A percentile compares a stretch with the other conserved stretches of the same genome.
Evolutionary conservation across 306 rosid species (phyloP).

Genomic region (Argentina anserina): DNA sequence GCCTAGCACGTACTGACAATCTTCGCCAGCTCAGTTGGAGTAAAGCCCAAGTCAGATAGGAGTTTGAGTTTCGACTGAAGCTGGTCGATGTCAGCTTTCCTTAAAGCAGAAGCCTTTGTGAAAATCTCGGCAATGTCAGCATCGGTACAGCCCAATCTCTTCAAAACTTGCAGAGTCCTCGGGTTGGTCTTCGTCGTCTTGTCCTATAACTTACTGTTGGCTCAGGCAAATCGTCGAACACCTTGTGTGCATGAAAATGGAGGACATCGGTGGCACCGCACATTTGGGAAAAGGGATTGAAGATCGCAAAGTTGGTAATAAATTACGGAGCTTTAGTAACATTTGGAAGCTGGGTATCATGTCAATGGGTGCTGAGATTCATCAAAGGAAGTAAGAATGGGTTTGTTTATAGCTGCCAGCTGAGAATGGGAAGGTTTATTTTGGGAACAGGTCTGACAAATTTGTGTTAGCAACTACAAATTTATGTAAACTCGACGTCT

Average conservation of each 20-base stretch:
- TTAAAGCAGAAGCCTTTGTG: constrained; percentile 37
- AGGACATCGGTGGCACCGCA: neutral
- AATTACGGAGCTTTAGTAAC: constrained; percentile 36
- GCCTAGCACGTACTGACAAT: constrained; percentile 53
- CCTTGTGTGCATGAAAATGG: constrained; percentile 34
- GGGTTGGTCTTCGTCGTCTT: constrained; percentile 15
- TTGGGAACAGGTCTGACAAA: neutral
- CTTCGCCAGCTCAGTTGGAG: constrained; percentile 51
- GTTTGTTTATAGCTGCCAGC: neutral
- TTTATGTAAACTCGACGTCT: neutral
- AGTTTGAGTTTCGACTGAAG: constrained; percentile 47
- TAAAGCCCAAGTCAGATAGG: constrained; percentile 48
- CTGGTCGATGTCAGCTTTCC: constrained; percentile 28
- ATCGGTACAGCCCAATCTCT: constrained; percentile 68
- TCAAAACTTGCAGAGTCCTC: constrained; percentile 37
- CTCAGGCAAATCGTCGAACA: constrained; percentile 51
- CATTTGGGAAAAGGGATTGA: constrained; percentile 1
- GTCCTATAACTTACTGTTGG: constrained; percentile 17
- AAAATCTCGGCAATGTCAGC: constrained; percentile 41
- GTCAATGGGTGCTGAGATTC: neutral
- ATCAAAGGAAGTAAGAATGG: neutral
- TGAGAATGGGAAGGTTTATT: neutral
- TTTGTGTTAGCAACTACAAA: neutral
- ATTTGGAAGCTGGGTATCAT: constrained; percentile 23
- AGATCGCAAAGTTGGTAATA: constrained; percentile 18